Conservation (phyloP, 805 yeast species). For the Starmerella powellii region DNA sequence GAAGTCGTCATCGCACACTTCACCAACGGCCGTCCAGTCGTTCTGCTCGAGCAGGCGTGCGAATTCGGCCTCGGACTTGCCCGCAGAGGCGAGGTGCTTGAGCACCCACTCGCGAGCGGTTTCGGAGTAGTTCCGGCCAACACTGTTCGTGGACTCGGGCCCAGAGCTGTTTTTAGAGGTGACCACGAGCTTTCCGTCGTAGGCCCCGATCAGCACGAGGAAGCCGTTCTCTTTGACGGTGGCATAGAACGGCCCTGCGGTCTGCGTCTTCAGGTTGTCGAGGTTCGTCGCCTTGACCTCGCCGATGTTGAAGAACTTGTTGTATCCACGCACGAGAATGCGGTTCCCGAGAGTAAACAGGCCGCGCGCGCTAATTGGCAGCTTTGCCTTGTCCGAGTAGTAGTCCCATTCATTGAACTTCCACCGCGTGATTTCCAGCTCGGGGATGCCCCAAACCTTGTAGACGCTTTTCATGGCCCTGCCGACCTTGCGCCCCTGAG, state of each 20-base stretch:
- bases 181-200: conserved; percentile 65
- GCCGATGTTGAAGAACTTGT: conserved; percentile 77
- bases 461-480: conserved; percentile 14
- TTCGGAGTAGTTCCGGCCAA: conserved; percentile 53
- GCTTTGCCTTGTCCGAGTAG: conserved; percentile 36
- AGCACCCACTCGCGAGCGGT: conserved; percentile 53
- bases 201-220: conserved; percentile 69
- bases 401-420: conserved; percentile 87
- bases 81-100: conserved; percentile 37
- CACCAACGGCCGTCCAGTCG: conserved; percentile 78
- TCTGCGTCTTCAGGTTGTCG: conserved; percentile 34
- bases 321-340: conserved; percentile 78
- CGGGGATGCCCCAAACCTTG: conserved; percentile 25
- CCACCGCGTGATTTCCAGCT: conserved; percentile 40
- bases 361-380: conserved; percentile 78
- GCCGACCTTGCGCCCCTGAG: conserved; percentile 14
- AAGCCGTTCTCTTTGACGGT: conserved; percentile 91
- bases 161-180: conserved; percentile 92
- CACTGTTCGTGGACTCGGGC: conserved; percentile 30
- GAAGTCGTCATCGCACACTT: conserved; percentile 79
- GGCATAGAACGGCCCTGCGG: conserved; percentile 67
- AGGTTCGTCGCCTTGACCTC: conserved; percentile 49
- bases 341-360: conserved; percentile 42
- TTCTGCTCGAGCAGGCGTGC: conserved; percentile 41
- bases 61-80: conserved; percentile 37